These are phyloP conservation scores for Malassezia obtusa DNA, from an alignment of 1,284 basidiomycete species.

Conservation along the genomic window DNA sequence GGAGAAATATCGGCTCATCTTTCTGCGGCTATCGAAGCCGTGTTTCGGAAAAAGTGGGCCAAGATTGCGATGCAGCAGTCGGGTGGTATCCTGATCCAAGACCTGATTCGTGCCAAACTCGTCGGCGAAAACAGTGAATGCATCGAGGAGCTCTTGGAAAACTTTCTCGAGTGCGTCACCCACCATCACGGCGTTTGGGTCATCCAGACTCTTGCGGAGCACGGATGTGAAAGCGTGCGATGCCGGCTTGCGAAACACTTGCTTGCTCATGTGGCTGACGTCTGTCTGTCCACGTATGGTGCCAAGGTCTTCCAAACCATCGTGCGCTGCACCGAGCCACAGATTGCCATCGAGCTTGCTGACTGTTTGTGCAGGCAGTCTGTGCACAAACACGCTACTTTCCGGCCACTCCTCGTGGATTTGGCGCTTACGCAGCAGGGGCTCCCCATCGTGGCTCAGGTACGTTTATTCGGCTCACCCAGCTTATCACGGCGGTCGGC, in stretches of 20 bases:
- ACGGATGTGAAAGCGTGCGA: conserved; percentile 24
- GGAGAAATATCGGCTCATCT: conserved; percentile 16
- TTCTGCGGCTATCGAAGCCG: conserved; percentile 20
- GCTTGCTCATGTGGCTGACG: conserved; percentile 21
- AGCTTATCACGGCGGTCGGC: conserved; percentile 40
- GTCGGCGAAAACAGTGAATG: conserved; percentile 16
- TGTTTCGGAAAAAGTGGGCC: conserved; percentile 32
- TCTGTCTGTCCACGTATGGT: conserved; percentile 42
- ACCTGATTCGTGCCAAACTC: conserved; percentile 31
- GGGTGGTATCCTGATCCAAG: conserved; percentile 40
- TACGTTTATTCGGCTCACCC: conserved; percentile 1
- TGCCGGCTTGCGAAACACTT: conserved; percentile 22
- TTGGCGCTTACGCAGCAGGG: conserved; percentile 38
- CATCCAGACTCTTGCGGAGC: conserved; percentile 39
- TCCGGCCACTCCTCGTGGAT: conserved; percentile 33
- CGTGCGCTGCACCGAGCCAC: conserved; percentile 26
- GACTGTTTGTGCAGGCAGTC: conserved; percentile 25
- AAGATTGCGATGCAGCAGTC: conserved; percentile 32
- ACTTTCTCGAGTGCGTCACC: conserved; percentile 27
- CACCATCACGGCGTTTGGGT: conserved; percentile 48
- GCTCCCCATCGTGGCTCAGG: conserved; percentile 41
- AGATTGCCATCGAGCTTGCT: conserved; percentile 28
- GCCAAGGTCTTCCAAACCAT: conserved; percentile 43
- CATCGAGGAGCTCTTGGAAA: conserved; percentile 33
- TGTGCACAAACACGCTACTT: not conserved